These are phyloP conservation scores for Punica granatum DNA, from an alignment of 345 rosid genomes.

Conservation along the genomic window DNA sequence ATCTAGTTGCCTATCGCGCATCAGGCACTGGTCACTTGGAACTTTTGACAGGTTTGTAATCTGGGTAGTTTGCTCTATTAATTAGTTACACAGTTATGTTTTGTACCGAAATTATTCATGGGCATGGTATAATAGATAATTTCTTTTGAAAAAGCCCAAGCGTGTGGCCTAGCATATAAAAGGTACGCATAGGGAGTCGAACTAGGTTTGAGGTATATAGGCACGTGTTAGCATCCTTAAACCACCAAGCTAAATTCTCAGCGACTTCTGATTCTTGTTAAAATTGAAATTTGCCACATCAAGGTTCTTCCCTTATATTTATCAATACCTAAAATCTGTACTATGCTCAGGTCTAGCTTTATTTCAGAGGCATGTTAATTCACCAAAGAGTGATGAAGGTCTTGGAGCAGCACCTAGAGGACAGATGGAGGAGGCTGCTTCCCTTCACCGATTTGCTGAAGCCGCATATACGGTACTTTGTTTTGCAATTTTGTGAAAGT, in stretches of 20 bases:
- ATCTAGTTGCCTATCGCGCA: slow-evolving; percentile 92
- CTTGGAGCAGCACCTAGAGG: slow-evolving; percentile 52
- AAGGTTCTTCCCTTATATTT: not conserved
- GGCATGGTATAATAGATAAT: too few species aligned
- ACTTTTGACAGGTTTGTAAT: slow-evolving; percentile 61
- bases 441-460: slow-evolving; percentile 80
- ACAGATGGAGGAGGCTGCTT: slow-evolving; percentile 50
- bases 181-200: not conserved
- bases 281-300: not conserved
- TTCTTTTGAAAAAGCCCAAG: not conserved
- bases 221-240: not conserved
- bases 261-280: not conserved
- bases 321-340: not conserved
- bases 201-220: not conserved
- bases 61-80: slow-evolving; percentile 1
- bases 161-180: not conserved
- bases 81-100: not conserved
- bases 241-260: not conserved
- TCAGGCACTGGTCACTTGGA: slow-evolving; percentile 91
- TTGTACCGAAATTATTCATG: too few species aligned
- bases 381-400: slow-evolving; percentile 33
- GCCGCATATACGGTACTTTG: slow-evolving; percentile 80
- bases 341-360: slow-evolving; percentile 71
- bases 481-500: not conserved
- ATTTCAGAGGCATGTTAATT: slow-evolving; percentile 45